Evolutionary conservation across 1,284 basidiomycete species (phyloP), one percentile per base, ranked within the genome.

Genomic region (Papiliotrema fonsecae): DNA sequence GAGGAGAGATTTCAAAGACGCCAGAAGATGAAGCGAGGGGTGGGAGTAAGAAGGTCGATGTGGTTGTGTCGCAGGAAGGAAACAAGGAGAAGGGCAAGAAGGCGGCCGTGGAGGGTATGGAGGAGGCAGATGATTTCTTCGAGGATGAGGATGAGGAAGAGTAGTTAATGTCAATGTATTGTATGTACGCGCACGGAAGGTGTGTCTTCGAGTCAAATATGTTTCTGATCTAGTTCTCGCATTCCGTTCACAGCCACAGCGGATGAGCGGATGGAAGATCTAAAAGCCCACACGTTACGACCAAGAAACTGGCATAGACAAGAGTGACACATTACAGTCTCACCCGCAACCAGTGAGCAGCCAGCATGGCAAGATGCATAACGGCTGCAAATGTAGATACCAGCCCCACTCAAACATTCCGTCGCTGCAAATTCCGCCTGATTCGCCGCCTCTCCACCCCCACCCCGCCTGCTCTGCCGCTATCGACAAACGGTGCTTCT

Each of bases 381-480:
- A n/a, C n/a, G n/a, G n/a, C n/a, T n/a, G n/a, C n/a, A 34, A 32
- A 30, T 38, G 19, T n/a, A 38, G 21, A 9, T 24, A 24, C 7
- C 25, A 18, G 26, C 9, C 25, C 24, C 13, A 11, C 16, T 47
- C 55, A 63, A 50, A 55, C 45, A 16, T 81, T 82, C 60, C 81
- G 82, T 32, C 91, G 78, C 88, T 93, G 91, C 63, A 97, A 69
- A 75, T 96, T 96, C 65, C 90, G 78, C 66, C 92, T 79, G 41
- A 90, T 82, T 39, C 84, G 76, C 61, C 86, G 77, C 61, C 79
- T 82, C 53, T 86, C 86, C 6, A 78, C 82, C 4, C 89, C 71
- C 0, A 74, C 69, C 6, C 69, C 71, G 34, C 61, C 68, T 4
- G 81, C 81, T 42, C 81, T 80, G 2, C 79, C 78, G 58, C 79